Conservation (phyloP, 1,139 yeast species). For the Suhomyces coccinellae region DNA sequence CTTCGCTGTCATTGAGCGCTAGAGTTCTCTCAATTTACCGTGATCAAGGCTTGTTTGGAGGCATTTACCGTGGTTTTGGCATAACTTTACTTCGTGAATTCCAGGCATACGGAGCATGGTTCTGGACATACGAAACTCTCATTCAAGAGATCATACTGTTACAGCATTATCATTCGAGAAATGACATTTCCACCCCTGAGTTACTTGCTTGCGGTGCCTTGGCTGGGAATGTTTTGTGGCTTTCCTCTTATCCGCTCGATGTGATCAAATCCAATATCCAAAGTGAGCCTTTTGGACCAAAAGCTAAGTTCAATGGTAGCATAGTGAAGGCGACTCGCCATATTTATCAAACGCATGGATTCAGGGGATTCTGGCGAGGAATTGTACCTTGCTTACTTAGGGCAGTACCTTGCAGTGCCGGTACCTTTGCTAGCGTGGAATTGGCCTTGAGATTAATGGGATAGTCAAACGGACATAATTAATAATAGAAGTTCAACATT, state of each 20-base stretch:
- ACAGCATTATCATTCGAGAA: conserved; percentile 41
- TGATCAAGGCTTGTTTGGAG: conserved; percentile 48
- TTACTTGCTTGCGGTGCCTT: conserved; percentile 63
- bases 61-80: conserved; percentile 59
- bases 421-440: conserved; percentile 78
- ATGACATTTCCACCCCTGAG: conserved; percentile 60
- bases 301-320: conserved; percentile 47
- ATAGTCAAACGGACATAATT: conserved; percentile 11
- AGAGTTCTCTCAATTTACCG: conserved; percentile 45
- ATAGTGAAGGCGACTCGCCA: conserved; percentile 46
- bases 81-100: conserved; percentile 67
- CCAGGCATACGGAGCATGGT: conserved; percentile 86
- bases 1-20: conserved; percentile 42
- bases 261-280: conserved; percentile 72
- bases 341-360: conserved; percentile 50
- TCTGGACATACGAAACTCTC: conserved; percentile 65
- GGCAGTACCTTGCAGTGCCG: conserved; percentile 75
- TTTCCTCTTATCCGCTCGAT: conserved; percentile 69
- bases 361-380: conserved; percentile 70
- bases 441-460: conserved; percentile 61
- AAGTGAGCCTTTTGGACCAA: conserved; percentile 56
- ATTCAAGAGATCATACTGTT: conserved; percentile 43
- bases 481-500: too few species aligned
- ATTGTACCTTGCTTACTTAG: conserved; percentile 66
- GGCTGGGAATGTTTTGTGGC: conserved; percentile 75